phyloP scores from a whole-genome alignment of 192 early-diverging fungal species.

The Linderina pennispora region DNA sequence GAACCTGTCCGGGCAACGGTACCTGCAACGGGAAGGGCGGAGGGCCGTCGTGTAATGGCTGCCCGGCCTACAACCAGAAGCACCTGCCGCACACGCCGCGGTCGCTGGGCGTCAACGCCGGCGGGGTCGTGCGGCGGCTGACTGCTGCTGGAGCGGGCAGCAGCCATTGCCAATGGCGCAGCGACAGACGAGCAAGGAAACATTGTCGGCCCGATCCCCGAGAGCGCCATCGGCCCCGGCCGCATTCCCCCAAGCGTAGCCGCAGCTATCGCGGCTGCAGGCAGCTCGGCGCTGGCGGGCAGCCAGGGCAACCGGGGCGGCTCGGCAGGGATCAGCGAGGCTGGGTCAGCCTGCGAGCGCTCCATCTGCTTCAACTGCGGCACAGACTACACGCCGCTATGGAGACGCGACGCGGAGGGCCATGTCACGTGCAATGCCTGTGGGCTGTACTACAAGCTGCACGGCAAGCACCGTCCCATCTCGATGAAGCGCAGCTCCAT shows the following conservation, averaged over 20 bases:
- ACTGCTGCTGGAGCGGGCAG: constrained; percentile 44
- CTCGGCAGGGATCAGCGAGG: background rate
- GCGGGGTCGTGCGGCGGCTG: constrained; percentile 15
- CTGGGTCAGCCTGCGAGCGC: constrained; percentile 5
- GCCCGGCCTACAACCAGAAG: constrained; percentile 68
- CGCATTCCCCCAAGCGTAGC: constrained; percentile 32
- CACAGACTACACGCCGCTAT: constrained; percentile 69
- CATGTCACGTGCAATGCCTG: constrained; percentile 88
- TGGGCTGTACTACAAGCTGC: constrained; percentile 86
- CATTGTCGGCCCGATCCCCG: constrained; percentile 39
- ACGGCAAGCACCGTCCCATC: constrained; percentile 73
- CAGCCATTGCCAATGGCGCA: constrained; percentile 45
- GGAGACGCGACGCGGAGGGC: constrained; percentile 70
- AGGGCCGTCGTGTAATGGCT: constrained; percentile 63
- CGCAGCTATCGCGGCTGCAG: constrained; percentile 19
- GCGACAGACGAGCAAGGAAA: constrained; percentile 44
- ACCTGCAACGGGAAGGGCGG: constrained; percentile 73
- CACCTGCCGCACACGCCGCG: constrained; percentile 39
- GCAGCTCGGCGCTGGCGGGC: background rate
- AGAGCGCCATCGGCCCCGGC: constrained; percentile 24
- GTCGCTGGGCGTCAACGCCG: background rate
- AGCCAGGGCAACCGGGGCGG: background rate
- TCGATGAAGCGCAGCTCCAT: constrained; percentile 71
- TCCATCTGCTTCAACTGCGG: constrained; percentile 66
- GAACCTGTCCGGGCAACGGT: constrained; percentile 69